These are phyloP conservation scores for Lumnitzera racemosa DNA, from an alignment of 345 rosid genomes.

Conservation along the genomic window DNA sequence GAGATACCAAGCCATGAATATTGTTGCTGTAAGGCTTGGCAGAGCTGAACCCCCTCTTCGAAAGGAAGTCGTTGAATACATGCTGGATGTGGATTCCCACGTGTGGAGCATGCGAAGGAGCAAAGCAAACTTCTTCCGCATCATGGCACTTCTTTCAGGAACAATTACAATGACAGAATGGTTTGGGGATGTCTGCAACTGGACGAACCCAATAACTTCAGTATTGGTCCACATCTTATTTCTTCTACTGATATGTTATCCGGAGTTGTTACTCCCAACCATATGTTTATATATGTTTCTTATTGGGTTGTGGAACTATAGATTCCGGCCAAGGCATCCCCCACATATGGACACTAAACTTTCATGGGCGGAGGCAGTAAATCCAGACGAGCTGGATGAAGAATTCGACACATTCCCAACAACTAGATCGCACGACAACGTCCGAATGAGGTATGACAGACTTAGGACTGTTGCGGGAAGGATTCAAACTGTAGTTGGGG, in stretches of 20 bases:
- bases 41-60: slow-evolving; percentile 81
- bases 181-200: slow-evolving; percentile 60
- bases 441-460: slow-evolving; percentile 68
- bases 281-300: slow-evolving; percentile 69
- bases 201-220: slow-evolving; percentile 61
- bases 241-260: slow-evolving; percentile 63
- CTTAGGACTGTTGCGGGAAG: slow-evolving; percentile 76
- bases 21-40: slow-evolving; percentile 64
- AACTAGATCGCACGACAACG: slow-evolving; percentile 37
- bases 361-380: slow-evolving; percentile 68
- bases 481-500: slow-evolving; percentile 73
- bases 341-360: slow-evolving; percentile 75
- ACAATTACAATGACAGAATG: slow-evolving; percentile 36
- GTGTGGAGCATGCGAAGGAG: slow-evolving; percentile 94
- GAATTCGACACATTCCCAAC: slow-evolving; percentile 85
- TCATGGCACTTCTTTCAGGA: slow-evolving; percentile 56
- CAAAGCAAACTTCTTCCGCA: slow-evolving; percentile 81
- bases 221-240: slow-evolving; percentile 59
- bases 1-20: slow-evolving; percentile 76
- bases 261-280: slow-evolving; percentile 67
- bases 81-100: slow-evolving; percentile 84
- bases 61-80: slow-evolving; percentile 79
- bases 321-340: slow-evolving; percentile 55
- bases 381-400: slow-evolving; percentile 75
- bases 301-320: slow-evolving; percentile 71